Evolutionary conservation across 208 protist species (phyloP).

Genomic region (Herpetomonas tarakana): DNA sequence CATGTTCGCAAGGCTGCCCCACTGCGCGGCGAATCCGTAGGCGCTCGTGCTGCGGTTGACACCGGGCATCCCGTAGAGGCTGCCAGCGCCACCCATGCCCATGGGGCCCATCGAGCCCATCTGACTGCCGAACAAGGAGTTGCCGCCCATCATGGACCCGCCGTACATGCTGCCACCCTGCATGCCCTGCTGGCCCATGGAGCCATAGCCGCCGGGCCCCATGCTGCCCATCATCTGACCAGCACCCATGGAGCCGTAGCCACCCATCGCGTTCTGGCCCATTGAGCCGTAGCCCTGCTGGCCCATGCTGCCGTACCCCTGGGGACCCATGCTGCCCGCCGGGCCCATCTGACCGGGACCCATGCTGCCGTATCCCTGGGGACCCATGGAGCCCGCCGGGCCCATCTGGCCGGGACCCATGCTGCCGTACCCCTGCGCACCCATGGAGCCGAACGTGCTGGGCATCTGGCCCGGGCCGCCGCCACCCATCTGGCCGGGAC

Average conservation of each 20-base stretch:
- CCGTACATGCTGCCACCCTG: constrained; percentile 33
- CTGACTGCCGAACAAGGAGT: constrained; percentile 30
- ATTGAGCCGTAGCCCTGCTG: constrained; percentile 13
- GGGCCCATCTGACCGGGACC: constrained; percentile 14
- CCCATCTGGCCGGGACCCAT: constrained; percentile 18
- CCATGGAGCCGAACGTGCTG: constrained; percentile 3
- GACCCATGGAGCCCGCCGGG: constrained; percentile 23
- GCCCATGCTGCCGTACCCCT: constrained; percentile 16
- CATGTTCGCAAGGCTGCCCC: constrained; percentile 61
- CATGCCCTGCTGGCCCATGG: constrained; percentile 3
- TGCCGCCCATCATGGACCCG: constrained; percentile 17
- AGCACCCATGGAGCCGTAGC: constrained; percentile 5
- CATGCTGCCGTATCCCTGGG: constrained; percentile 22
- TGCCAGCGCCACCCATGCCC: constrained; percentile 7
- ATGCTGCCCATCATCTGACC: not conserved
- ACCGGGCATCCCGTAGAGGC: constrained; percentile 17
- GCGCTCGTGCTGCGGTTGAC: constrained; percentile 22
- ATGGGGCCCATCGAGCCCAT: constrained; percentile 18
- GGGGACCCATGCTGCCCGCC: constrained; percentile 7
- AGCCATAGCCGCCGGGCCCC: constrained; percentile 9
- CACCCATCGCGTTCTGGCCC: not conserved
- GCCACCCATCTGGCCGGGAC: constrained; percentile 12
- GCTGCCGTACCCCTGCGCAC: constrained; percentile 11
- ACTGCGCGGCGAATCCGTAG: constrained; percentile 52
- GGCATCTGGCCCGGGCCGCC: constrained; percentile 1